Evolutionary conservation across 441 rosid genomes (phyloP).

Genomic region (Isatis lusitanica): DNA sequence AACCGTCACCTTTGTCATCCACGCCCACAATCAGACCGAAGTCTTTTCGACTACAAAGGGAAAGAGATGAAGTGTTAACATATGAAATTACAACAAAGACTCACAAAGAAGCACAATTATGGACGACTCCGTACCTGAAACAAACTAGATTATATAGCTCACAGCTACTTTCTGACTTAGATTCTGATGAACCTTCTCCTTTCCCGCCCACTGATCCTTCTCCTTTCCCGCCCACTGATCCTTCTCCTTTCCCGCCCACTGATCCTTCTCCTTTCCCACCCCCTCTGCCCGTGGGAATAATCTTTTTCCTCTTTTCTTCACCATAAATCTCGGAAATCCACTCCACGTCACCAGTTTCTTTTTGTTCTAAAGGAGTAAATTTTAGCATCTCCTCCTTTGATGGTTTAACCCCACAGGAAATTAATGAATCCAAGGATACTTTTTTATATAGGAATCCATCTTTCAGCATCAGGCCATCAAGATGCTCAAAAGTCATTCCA

Average conservation of each 20-base stretch:
- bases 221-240: conserved; percentile 68
- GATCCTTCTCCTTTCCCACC: conserved; percentile 75
- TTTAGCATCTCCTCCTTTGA: conserved; percentile 76
- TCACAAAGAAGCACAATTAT: conserved; percentile 17
- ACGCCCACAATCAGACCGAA: conserved; percentile 84
- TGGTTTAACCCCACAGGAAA: conserved; percentile 68
- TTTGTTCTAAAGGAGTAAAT: conserved; percentile 63
- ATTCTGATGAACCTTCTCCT: conserved; percentile 51
- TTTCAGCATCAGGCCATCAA: conserved; percentile 87
- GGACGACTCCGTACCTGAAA: conserved; percentile 56
- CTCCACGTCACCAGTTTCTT: conserved; percentile 65
- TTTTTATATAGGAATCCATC: conserved; percentile 81
- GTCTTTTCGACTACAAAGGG: conserved; percentile 73
- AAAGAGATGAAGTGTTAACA: conserved; percentile 27
- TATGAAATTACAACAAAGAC: conserved; percentile 17
- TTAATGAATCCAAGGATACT: conserved; percentile 75
- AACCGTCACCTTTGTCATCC: conserved; percentile 74
- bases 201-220: conserved; percentile 68
- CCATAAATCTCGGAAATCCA: conserved; percentile 94
- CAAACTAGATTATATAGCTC: conserved; percentile 72
- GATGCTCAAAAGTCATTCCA: conserved; percentile 59
- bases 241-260: conserved; percentile 66
- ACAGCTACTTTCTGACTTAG: conserved; percentile 44
- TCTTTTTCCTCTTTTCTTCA: conserved; percentile 56
- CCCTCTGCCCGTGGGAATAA: conserved; percentile 43